A percentile compares a stretch with the other conserved stretches of the same genome.
Evolutionary conservation across 768 basidiomycete species (phyloP).

Genomic region (Macrocybe gigantea): DNA sequence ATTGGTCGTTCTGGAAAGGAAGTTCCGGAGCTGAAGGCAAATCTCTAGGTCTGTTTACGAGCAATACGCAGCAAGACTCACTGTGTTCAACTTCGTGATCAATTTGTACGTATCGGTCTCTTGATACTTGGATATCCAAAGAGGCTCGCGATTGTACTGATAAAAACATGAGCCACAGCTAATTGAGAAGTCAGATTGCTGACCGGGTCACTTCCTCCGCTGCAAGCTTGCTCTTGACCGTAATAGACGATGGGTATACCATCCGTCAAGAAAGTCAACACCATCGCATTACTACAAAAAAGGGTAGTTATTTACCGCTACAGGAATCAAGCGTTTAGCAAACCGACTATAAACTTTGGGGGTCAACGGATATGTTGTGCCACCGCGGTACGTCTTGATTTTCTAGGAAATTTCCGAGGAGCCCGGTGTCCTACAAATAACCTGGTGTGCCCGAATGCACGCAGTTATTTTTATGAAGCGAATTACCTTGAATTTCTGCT

Average conservation of each 20-base stretch:
- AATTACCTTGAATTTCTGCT: conserved; percentile 43
- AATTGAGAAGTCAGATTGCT: conserved; percentile 11
- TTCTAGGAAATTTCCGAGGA: conserved; percentile 75
- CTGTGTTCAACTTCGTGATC: conserved; percentile 56
- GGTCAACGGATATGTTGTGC: conserved; percentile 66
- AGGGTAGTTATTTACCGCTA: background rate
- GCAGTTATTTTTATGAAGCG: conserved; percentile 4
- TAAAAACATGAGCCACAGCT: conserved; percentile 1
- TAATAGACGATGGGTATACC: conserved; percentile 84
- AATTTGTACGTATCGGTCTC: conserved; percentile 54
- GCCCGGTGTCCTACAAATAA: conserved; percentile 27
- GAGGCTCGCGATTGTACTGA: conserved; percentile 68
- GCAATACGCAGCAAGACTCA: conserved; percentile 12
- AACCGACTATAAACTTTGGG: conserved; percentile 61
- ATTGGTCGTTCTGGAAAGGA: conserved; percentile 45
- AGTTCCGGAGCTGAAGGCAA: conserved; percentile 53
- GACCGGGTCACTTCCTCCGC: conserved; percentile 62
- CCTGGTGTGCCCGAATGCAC: background rate
- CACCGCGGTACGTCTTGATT: conserved; percentile 77
- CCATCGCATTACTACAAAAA: conserved; percentile 58
- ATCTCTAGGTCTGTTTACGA: background rate
- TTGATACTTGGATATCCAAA: conserved; percentile 65
- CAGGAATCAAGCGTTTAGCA: background rate
- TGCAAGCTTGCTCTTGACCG: conserved; percentile 72
- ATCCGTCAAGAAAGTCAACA: conserved; percentile 70